A percentile compares a stretch with the other conserved stretches of the same genome.
phyloP scores from a whole-genome alignment of 208 protist genomes.

The Leishmania lainsoni region DNA sequence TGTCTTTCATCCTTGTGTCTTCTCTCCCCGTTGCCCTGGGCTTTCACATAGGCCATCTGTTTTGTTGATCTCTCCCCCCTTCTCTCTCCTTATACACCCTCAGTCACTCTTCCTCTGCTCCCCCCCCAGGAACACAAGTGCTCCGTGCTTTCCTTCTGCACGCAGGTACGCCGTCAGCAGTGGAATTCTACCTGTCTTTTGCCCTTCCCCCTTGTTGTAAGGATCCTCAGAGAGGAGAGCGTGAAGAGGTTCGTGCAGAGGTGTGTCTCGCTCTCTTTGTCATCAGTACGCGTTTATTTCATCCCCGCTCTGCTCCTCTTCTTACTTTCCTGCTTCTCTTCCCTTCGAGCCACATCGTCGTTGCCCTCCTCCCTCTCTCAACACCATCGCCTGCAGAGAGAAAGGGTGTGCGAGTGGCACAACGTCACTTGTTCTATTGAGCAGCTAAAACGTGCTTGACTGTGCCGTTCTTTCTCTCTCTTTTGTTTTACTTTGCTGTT shows the following conservation, averaged over 20 bases:
- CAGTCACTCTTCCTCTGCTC: neutral
- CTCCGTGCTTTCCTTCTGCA: neutral
- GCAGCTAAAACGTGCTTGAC: neutral
- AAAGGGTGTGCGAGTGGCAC: neutral
- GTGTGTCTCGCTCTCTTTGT: neutral
- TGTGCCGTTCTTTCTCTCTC: neutral
- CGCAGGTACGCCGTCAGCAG: neutral
- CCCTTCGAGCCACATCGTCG: neutral
- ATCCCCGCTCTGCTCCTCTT: neutral
- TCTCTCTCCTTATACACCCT: neutral
- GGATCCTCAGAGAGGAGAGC: neutral
- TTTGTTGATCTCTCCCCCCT: neutral
- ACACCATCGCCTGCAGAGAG: neutral
- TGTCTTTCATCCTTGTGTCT: neutral
- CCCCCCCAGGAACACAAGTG: neutral
- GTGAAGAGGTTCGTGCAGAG: neutral
- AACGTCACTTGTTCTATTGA: neutral
- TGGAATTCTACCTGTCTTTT: neutral
- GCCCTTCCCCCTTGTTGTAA: neutral
- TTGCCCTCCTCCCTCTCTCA: neutral
- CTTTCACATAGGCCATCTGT: neutral
- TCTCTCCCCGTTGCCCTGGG: neutral
- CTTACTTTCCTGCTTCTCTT: neutral
- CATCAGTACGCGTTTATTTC: neutral
- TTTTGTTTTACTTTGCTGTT: neutral